phyloP scores from a whole-genome alignment of 176 grass and related monocot species.

The Juncus inflexus region DNA sequence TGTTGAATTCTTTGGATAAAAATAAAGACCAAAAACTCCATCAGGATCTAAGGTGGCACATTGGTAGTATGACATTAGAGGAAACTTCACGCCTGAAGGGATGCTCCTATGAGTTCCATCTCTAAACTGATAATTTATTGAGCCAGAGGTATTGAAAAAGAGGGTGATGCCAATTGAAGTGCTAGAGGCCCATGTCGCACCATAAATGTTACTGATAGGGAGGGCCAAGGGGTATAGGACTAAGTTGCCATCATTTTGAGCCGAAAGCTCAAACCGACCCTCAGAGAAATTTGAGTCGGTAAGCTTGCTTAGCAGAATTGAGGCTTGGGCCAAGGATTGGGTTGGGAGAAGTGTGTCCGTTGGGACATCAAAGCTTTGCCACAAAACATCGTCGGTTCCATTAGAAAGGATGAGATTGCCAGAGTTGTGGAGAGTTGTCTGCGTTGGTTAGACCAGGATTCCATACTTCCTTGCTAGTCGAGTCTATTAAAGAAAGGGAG shows the following conservation, averaged over 20 bases:
- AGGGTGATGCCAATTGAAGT: constrained; percentile 5
- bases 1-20: constrained; percentile 23
- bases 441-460: not conserved
- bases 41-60: constrained; percentile 40
- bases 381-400: not conserved
- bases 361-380: constrained; percentile 22
- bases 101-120: constrained; percentile 4
- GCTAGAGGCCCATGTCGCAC: not conserved
- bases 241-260: constrained; percentile 24
- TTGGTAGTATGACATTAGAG: constrained; percentile 16
- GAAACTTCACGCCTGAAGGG: not conserved
- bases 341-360: constrained; percentile 13
- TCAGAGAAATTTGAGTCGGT: constrained; percentile 20
- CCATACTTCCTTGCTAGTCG: constrained; percentile 1
- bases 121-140: constrained; percentile 2
- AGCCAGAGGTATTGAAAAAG: constrained; percentile 27
- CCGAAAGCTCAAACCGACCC: constrained; percentile 25
- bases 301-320: constrained; percentile 5
- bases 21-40: constrained; percentile 37
- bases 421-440: constrained; percentile 12
- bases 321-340: not conserved
- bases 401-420: constrained; percentile 19
- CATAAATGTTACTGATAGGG: not conserved
- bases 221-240: constrained; percentile 12
- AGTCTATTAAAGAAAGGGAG: constrained; percentile 1